Conservation (phyloP, 352 stramenopile genomes). For the Pythium volutum region DNA sequence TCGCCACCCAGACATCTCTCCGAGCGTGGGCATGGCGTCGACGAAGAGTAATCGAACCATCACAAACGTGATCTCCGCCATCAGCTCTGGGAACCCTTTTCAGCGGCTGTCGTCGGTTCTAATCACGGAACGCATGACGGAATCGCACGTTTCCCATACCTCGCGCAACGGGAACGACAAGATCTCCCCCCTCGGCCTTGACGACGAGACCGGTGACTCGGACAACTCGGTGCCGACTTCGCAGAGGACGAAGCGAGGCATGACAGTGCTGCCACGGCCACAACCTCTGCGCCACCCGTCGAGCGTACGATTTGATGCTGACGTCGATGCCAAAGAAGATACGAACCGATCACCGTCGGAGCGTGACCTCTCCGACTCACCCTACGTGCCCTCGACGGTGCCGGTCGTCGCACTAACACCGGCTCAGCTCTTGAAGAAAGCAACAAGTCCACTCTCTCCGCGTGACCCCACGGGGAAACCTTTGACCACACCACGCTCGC, state of each 20-base stretch:
- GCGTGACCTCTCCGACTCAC: neutral
- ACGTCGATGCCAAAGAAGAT: conserved; percentile 5
- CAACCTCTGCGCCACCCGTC: conserved; percentile 17
- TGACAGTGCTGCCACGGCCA: neutral
- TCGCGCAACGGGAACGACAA: conserved; percentile 15
- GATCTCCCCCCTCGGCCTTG: conserved; percentile 23
- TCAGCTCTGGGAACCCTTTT: conserved; percentile 23
- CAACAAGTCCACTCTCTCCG: conserved; percentile 27
- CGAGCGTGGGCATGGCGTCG: conserved; percentile 28
- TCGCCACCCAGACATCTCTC: conserved; percentile 49
- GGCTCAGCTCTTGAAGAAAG: conserved; percentile 51
- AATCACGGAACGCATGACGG: conserved; percentile 7
- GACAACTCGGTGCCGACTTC: neutral
- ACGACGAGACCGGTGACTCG: conserved; percentile 23
- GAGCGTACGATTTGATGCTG: conserved; percentile 7
- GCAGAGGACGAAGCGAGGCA: neutral
- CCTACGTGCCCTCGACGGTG: conserved; percentile 3
- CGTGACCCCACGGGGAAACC: conserved; percentile 18
- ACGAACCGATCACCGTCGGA: neutral
- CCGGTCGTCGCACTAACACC: conserved; percentile 46
- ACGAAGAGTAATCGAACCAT: conserved; percentile 41
- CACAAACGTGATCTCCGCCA: conserved; percentile 26
- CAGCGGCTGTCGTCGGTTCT: conserved; percentile 27
- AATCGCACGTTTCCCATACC: neutral
- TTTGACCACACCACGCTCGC: conserved; percentile 32